A percentile compares a stretch with the other conserved stretches of the same genome.
Evolutionary conservation across 768 basidiomycete genomes (phyloP).

Genomic region (Tylopilus sp.): DNA sequence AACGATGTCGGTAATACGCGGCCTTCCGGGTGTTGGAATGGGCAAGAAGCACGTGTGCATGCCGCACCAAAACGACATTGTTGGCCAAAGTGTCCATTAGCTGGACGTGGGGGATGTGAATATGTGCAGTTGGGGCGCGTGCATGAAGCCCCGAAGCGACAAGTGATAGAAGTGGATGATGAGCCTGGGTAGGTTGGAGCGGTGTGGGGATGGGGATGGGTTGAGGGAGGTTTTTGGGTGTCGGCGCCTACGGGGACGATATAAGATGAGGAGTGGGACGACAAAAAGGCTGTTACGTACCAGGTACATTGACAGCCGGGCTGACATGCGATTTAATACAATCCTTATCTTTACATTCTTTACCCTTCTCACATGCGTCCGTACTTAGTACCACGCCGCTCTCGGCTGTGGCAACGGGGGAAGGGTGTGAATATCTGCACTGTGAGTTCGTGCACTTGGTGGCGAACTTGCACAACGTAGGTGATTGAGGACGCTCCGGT

Average conservation of each 20-base stretch:
- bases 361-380: constrained; percentile 87
- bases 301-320: constrained; percentile 70
- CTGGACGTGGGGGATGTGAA: constrained; percentile 53
- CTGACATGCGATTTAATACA: constrained; percentile 91
- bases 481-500: constrained; percentile 81
- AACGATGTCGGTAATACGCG: constrained; percentile 77
- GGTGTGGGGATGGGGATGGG: constrained; percentile 32
- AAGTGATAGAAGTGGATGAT: constrained; percentile 39
- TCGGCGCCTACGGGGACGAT: constrained; percentile 26
- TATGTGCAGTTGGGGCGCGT: constrained; percentile 69
- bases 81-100: constrained; percentile 37
- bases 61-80: constrained; percentile 81
- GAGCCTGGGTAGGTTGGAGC: constrained; percentile 29
- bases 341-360: constrained; percentile 89
- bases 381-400: constrained; percentile 94
- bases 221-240: constrained; percentile 35
- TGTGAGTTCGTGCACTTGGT: constrained; percentile 87
- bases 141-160: constrained; percentile 70
- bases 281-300: constrained; percentile 32
- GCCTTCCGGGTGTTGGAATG: constrained; percentile 90
- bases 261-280: constrained; percentile 2
- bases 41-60: constrained; percentile 83
- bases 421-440: constrained; percentile 92
- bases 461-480: constrained; percentile 90
- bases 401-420: constrained; percentile 93